Base-by-base conservation (phyloP, 2,329 filamentous ascomycete genomes). In the Clarireedia hainanense region DNA sequence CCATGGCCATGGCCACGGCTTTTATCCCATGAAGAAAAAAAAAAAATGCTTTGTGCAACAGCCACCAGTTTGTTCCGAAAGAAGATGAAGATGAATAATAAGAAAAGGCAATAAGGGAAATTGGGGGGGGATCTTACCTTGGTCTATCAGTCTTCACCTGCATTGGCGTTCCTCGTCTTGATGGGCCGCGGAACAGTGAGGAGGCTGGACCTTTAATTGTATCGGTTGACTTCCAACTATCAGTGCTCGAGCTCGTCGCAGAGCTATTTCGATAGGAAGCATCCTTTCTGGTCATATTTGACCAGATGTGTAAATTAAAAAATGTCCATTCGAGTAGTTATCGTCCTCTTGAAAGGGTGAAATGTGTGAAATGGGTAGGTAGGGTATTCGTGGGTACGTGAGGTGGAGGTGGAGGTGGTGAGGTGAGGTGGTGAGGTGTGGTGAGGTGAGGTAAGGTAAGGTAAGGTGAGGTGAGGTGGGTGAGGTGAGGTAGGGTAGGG, bases 241-340 rank as follows among this genome's bases (percentile, higher is more conserved):
- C 79, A 67, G 80, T 80, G 73, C 80, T 82, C 62, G 80, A 80
- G 76, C 80, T 84, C 73, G 81, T 81, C 62, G 78, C 74, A 61
- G 83, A 84, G 74, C 79, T 84, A 78, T 64, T 83, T 78, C 65
- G 84, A 72, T 77, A 76, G 66, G 73, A 72, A 66, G 75, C 74
- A 69, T 87, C 84, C 75, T 84, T 80, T 72, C 79, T 81, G 73
- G 83, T 81, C 85, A 89, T 88, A 72, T 73, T 67, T 60, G 63
- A 65, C 65, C 65, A 61, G 60, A 52, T 57, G 37, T 57, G 47
- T 56, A 46, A 53, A 55, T 60, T 67, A 66, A 48, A 59, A 65
- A 57, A 49, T 54, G 60, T 60, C 66, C 66, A 68, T 67, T 55
- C 52, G 60, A 20, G 24, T 34, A 34, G 14, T 50, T 26, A 23